phyloP scores from a whole-genome alignment of 306 rosid genomes.

The Chamaecrista fasciculata region DNA sequence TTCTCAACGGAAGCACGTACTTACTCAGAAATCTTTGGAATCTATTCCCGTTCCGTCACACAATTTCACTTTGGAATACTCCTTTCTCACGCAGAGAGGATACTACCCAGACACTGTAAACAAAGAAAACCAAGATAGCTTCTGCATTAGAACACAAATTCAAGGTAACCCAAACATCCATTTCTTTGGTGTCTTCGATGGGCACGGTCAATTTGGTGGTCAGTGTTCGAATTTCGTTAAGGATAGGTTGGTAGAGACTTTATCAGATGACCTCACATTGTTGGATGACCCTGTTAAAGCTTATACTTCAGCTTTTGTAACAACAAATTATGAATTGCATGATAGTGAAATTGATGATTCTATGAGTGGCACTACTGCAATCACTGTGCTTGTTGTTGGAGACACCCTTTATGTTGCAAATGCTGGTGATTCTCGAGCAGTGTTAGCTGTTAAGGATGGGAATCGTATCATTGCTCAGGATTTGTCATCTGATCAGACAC shows the following conservation, averaged over 20 bases:
- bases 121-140: conserved; percentile 84
- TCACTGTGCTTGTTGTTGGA: conserved; percentile 80
- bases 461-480: conserved; percentile 71
- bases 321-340: conserved; percentile 61
- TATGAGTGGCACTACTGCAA: conserved; percentile 95
- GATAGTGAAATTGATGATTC: conserved; percentile 76
- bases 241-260: conserved; percentile 61
- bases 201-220: conserved; percentile 82
- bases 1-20: conserved; percentile 56
- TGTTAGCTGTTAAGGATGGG: conserved; percentile 83
- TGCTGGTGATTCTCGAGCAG: conserved; percentile 96
- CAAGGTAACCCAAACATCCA: conserved; percentile 76
- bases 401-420: conserved; percentile 77
- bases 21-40: conserved; percentile 69
- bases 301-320: conserved; percentile 61
- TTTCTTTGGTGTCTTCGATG: conserved; percentile 95
- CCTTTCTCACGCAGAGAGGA: conserved; percentile 80
- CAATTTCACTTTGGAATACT: conserved; percentile 66
- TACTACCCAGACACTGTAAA: conserved; percentile 87
- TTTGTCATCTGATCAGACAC: conserved; percentile 87
- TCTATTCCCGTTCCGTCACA: conserved; percentile 71
- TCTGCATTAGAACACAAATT: conserved; percentile 63
- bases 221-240: conserved; percentile 78
- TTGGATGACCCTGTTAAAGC: conserved; percentile 72
- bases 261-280: conserved; percentile 55